Percentiles rank a stretch among this genome's conserved stretches.
Evolutionary conservation across 2,329 filamentous ascomycete species (phyloP).

Genomic region (Paracorniculantispora psalliotae): DNA sequence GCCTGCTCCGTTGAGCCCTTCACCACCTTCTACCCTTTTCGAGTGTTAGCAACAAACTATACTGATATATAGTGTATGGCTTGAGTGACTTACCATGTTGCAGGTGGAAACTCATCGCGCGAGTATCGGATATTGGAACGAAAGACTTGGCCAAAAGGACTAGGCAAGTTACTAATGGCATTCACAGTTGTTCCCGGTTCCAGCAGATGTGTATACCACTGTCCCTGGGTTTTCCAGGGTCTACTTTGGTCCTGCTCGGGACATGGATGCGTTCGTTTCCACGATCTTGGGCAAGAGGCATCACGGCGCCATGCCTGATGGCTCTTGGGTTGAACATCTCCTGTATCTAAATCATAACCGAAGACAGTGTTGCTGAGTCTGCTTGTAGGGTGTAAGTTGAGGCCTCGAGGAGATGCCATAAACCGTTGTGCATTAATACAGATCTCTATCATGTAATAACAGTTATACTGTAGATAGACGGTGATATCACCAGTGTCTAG

Average conservation of each 20-base stretch:
- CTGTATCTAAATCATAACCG: slow-evolving; percentile 11
- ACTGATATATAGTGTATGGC: background rate
- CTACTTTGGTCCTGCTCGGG: slow-evolving; percentile 14
- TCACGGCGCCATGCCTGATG: slow-evolving; percentile 7
- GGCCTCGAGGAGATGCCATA: background rate
- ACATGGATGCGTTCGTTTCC: slow-evolving; percentile 14
- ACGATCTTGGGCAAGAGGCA: slow-evolving; percentile 5
- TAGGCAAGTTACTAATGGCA: background rate
- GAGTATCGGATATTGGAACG: slow-evolving; percentile 19
- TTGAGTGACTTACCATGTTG: slow-evolving; percentile 15
- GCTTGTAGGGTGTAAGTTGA: background rate
- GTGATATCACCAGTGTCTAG: background rate
- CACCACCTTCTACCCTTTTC: slow-evolving; percentile 22
- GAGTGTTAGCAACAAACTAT: background rate
- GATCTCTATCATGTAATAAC: slow-evolving; percentile 22
- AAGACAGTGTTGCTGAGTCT: background rate
- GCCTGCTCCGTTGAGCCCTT: background rate
- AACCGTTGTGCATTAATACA: slow-evolving; percentile 20
- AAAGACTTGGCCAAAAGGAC: background rate
- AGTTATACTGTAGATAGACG: slow-evolving; percentile 19
- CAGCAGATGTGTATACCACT: slow-evolving; percentile 15
- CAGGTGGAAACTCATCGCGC: slow-evolving; percentile 28
- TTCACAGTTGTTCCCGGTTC: slow-evolving; percentile 15
- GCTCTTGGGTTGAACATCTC: slow-evolving; percentile 3
- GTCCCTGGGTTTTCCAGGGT: slow-evolving; percentile 16